phyloP scores from a whole-genome alignment of 2,329 filamentous ascomycete genomes.

The Aphanocladium album region DNA sequence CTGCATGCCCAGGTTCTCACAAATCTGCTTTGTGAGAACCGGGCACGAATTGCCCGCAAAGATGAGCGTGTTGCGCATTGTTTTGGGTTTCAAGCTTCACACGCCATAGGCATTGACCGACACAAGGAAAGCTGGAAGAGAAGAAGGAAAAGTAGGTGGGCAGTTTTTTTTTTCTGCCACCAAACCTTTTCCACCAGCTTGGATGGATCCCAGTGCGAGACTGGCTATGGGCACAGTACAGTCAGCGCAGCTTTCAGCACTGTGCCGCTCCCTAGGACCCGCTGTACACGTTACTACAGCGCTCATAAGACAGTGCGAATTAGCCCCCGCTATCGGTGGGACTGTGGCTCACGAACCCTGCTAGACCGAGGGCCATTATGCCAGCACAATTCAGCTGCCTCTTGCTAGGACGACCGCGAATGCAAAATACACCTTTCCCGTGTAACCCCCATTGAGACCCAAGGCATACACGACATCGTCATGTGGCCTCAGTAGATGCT shows the following conservation, averaged over 20 bases:
- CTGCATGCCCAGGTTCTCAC: constrained; percentile 61
- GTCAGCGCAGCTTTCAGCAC: background rate
- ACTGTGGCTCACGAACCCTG: constrained; percentile 5
- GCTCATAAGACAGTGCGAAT: constrained; percentile 6
- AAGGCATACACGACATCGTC: constrained; percentile 12
- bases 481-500: constrained; percentile 12
- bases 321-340: constrained; percentile 2
- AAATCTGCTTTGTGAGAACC: constrained; percentile 59
- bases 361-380: background rate
- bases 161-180: constrained; percentile 9
- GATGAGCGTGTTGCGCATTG: constrained; percentile 62
- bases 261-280: background rate
- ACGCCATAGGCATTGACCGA: constrained; percentile 20
- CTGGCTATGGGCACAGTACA: background rate
- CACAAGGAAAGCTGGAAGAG: constrained; percentile 19
- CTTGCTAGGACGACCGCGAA: background rate
- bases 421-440: background rate
- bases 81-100: constrained; percentile 32
- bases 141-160: constrained; percentile 16
- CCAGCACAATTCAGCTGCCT: background rate
- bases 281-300: background rate
- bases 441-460: background rate
- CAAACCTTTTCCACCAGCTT: background rate
- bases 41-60: constrained; percentile 65
- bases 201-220: constrained; percentile 2